phyloP scores from a whole-genome alignment of 2,329 filamentous ascomycete species.

The Pseudogymnoascus sp. region DNA sequence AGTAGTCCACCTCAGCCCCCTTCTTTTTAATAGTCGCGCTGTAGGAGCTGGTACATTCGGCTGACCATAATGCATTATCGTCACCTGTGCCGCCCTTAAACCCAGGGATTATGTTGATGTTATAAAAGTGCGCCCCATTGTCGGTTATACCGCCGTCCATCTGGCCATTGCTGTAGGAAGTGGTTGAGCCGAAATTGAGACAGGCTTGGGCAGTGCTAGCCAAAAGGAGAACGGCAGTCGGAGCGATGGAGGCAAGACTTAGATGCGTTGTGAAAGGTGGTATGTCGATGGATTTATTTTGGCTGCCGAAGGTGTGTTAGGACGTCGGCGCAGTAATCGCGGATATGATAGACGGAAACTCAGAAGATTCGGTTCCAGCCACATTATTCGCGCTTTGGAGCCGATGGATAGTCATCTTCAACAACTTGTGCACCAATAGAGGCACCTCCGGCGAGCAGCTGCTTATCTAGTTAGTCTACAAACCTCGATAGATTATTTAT shows the following conservation, averaged over 20 bases:
- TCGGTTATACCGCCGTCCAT: not conserved
- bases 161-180: not conserved
- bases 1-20: not conserved
- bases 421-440: not conserved
- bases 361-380: not conserved
- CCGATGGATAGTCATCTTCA: not conserved
- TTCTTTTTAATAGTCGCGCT: not conserved
- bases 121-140: not conserved
- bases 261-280: not conserved
- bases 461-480: not conserved
- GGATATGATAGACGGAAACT: not conserved
- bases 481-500: not conserved
- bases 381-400: not conserved
- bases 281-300: not conserved
- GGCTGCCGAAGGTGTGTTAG: not conserved
- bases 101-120: not conserved
- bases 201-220: not conserved
- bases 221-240: not conserved
- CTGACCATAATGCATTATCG: not conserved
- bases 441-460: not conserved
- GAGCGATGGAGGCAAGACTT: not conserved
- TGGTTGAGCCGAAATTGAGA: not conserved
- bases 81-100: not conserved
- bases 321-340: not conserved
- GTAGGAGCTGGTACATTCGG: not conserved